Base-by-base conservation (phyloP, 2,329 filamentous ascomycete species). In the Westerdykella sp. region DNA sequence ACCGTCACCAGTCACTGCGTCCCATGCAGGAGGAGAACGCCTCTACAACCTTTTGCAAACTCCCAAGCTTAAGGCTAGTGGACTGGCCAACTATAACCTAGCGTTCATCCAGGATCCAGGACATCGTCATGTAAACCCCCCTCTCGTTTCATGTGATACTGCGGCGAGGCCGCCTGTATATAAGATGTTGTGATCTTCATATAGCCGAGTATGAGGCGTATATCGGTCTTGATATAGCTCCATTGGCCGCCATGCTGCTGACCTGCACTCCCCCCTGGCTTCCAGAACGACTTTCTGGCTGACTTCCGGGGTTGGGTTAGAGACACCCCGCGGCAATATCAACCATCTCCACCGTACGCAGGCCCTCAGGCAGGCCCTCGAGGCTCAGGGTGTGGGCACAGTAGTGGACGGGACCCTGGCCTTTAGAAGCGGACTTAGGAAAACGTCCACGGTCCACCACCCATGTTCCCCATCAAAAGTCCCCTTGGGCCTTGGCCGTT, bases 131-230 rank as follows among this genome's bases (percentile, higher is more conserved):
- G 13, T 45, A 21, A 6, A 47, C 43, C 45, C 37, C 41, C 35
- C 44, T 42, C 40, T 31, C 37, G 48, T 55, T 55, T 54, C 61
- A 63, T 63, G 58, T 62, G 59, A 62, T 49, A 43, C 44, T 51
- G 46, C 49, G 44, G 54, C 51, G 49, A 54, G 44, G 37, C 39
- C 42, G 48, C n/a, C 34, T 44, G 45, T 57, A 55, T 50, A 50
- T 49, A 34, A 42, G 47, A 38, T 39, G 53, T 51, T 48, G 52
- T 49, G 55, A 63, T 63, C 57, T 54, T 53, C 59, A 63, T 59
- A 60, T 62, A 63, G 53, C 61, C 62, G 56, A 60, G 52, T 54
- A 54, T 56, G 46, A 54, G 51, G 44, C 32, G 39, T 60, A 60
- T 56, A 62, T 57, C 45, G 49, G 48, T 48, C 44, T 42, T 51